Percentiles rank a stretch among this genome's conserved stretches.
phyloP scores from a whole-genome alignment of 2,329 filamentous ascomycete species.

The Ophiostoma tasmaniense region DNA sequence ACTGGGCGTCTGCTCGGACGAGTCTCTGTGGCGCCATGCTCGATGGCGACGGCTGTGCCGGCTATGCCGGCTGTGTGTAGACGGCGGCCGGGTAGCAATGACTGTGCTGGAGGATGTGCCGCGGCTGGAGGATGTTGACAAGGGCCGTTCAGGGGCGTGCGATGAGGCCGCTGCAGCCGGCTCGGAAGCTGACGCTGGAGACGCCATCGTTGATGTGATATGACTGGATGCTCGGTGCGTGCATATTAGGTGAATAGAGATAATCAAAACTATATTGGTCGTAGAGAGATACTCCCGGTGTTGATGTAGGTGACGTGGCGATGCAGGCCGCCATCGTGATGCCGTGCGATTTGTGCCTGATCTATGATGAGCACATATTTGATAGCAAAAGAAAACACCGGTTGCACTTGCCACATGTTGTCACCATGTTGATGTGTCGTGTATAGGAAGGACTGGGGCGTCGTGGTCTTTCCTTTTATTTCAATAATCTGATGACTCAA shows the following conservation, averaged over 20 bases:
- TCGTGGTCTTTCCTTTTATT: background rate
- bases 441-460: background rate
- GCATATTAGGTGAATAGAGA: background rate
- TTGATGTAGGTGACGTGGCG: background rate
- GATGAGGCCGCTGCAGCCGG: background rate
- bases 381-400: too few species aligned
- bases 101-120: background rate
- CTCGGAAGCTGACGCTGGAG: background rate
- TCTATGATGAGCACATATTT: background rate
- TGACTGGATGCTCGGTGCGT: background rate
- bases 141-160: background rate
- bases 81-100: background rate
- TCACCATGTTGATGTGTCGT: background rate
- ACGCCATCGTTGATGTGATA: background rate
- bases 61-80: background rate
- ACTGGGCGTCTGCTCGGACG: conserved; percentile 20
- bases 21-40: conserved; percentile 20
- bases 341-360: too few species aligned
- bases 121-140: background rate
- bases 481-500: too few species aligned
- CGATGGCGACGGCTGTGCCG: background rate
- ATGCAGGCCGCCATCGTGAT: background rate
- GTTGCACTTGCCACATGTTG: background rate
- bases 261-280: background rate
- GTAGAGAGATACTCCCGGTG: background rate